Evolutionary conservation across 805 yeast genomes (phyloP), one percentile per base, ranked within the genome.

Genomic region (Ogataea parapolymorpha): DNA sequence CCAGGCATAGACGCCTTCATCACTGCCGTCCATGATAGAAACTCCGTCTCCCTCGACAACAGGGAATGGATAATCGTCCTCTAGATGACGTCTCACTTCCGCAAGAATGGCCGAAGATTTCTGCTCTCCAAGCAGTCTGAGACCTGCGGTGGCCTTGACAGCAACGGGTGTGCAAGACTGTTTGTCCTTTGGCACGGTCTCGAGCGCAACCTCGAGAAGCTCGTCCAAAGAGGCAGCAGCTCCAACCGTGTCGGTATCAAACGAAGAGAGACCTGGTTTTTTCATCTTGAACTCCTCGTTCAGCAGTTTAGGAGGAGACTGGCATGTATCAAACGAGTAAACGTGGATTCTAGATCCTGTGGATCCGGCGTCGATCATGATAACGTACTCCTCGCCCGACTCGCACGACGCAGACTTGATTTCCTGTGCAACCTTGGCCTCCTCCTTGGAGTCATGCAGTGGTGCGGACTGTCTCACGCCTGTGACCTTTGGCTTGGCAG

Each of bases 1-100:
- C 99, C 99, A 93, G 1, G 99, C 99, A 59, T 80, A 93, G 7
- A 93, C 97, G 63, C 99, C 99, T 71, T 95, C 99, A 54, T 91
- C 95, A 45, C 80, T 82, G 51, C 99, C 99, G 45, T 85, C 89
- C 98, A 93, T 91, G 58, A 93, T 86, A 9, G 90, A 74, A 45
- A 93, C 74, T 48, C 97, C 98, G 44, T 88, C 85, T 35, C 81
- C 87, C 9, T 75, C 80, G 36, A 90, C 95, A 35, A 93, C 88
- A 2, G 96, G 84, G 70, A 93, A 93, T 41, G 99, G 99, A 63
- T 80, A 93, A 49, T 88, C 81, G 1, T 68, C 64, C 59, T 85
- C 87, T 49, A 93, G 70, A 58, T 88, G 93, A 9, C 62, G 56
- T 60, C 85, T 75, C 16, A 95, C 97, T 46, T 87, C 86, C 6